A percentile compares a stretch with the other conserved stretches of the same genome.
These are phyloP conservation scores for Vanderwaltozyma polyspora DNA, from an alignment of 805 yeast species.

Conservation along the genomic window DNA sequence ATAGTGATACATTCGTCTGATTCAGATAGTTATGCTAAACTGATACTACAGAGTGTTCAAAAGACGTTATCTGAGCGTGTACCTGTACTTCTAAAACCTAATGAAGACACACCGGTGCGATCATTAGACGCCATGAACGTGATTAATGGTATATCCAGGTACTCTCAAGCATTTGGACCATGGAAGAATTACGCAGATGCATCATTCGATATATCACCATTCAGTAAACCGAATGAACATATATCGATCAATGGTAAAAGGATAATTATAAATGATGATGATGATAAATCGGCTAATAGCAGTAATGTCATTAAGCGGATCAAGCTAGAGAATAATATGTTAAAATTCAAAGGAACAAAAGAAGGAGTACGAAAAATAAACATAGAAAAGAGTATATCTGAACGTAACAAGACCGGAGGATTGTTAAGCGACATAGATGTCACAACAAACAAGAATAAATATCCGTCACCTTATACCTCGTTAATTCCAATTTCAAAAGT, in stretches of 20 bases:
- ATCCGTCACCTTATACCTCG: constrained; percentile 28
- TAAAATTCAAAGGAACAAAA: constrained; percentile 51
- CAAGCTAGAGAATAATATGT: constrained; percentile 34
- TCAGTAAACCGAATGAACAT: constrained; percentile 37
- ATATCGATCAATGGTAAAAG: constrained; percentile 22
- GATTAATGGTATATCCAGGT: constrained; percentile 51
- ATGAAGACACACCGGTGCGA: constrained; percentile 29
- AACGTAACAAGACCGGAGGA: neutral
- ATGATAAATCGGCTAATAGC: constrained; percentile 4
- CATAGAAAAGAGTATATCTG: neutral
- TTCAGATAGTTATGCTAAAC: constrained; percentile 35
- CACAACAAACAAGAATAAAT: constrained; percentile 2
- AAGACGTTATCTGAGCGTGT: constrained; percentile 35
- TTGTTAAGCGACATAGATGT: neutral
- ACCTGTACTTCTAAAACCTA: constrained; percentile 31
- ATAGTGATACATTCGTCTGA: constrained; percentile 47
- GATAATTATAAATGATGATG: neutral
- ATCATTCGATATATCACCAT: constrained; percentile 52
- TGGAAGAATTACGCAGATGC: constrained; percentile 70
- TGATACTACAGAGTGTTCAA: constrained; percentile 53
- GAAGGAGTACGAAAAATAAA: constrained; percentile 12
- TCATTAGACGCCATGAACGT: constrained; percentile 48
- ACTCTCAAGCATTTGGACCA: constrained; percentile 50
- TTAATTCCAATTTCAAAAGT: constrained; percentile 48
- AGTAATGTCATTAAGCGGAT: constrained; percentile 25